Conservation (phyloP, 2,329 filamentous ascomycete species). For the Fonsecaea erecta region DNA sequence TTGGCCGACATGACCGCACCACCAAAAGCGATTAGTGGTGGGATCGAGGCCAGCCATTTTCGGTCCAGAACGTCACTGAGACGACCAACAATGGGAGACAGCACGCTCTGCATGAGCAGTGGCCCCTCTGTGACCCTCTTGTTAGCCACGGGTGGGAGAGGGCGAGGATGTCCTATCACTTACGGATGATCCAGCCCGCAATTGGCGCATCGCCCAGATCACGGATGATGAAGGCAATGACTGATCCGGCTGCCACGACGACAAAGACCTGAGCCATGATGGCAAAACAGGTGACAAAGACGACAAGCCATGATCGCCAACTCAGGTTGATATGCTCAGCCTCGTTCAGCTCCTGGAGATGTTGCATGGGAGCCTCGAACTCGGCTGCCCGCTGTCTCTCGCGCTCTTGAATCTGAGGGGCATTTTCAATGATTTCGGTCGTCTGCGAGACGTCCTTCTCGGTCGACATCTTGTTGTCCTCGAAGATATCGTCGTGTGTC, state of each 20-base stretch:
- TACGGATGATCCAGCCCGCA: slow-evolving; percentile 61
- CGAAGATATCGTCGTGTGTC: not conserved
- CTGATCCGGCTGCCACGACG: slow-evolving; percentile 60
- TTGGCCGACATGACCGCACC: slow-evolving; percentile 61
- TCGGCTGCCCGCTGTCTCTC: slow-evolving; percentile 26
- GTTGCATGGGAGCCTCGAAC: slow-evolving; percentile 31
- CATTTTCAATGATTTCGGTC: slow-evolving; percentile 29
- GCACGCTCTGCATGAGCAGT: slow-evolving; percentile 61
- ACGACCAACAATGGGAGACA: slow-evolving; percentile 61
- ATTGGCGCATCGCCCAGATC: slow-evolving; percentile 58
- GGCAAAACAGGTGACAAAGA: slow-evolving; percentile 57
- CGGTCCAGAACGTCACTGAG: slow-evolving; percentile 62
- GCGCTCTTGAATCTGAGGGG: slow-evolving; percentile 1
- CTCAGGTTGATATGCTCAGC: slow-evolving; percentile 54
- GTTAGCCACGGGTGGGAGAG: not conserved
- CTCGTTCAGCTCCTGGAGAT: slow-evolving; percentile 30
- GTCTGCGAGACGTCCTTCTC: slow-evolving; percentile 27
- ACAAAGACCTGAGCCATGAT: slow-evolving; percentile 62
- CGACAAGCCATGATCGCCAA: slow-evolving; percentile 61
- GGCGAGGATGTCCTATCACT: slow-evolving; percentile 4
- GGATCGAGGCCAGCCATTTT: slow-evolving; percentile 58
- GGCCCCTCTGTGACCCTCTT: slow-evolving; percentile 51
- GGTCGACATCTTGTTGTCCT: slow-evolving; percentile 19
- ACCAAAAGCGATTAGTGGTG: slow-evolving; percentile 59
- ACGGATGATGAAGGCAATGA: slow-evolving; percentile 61